phyloP scores from a whole-genome alignment of 2,329 filamentous ascomycete genomes.

The Thielaviopsis ethacetica region DNA sequence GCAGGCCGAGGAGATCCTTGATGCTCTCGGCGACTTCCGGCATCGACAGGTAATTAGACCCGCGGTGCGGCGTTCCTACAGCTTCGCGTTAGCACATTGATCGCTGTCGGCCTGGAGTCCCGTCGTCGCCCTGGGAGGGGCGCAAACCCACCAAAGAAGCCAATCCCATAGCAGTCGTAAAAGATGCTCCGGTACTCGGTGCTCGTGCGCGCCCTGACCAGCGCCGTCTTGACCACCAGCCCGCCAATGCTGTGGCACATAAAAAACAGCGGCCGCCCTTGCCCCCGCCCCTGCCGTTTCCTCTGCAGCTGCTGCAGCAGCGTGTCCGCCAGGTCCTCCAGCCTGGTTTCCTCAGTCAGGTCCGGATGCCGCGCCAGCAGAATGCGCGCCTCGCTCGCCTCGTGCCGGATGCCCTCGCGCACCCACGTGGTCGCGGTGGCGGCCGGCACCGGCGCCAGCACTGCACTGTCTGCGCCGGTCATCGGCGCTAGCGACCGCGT shows the following conservation, averaged over 20 bases:
- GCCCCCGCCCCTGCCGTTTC: constrained; percentile 19
- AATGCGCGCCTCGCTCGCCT: constrained; percentile 31
- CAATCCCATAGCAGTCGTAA: constrained; percentile 42
- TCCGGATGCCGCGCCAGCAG: constrained; percentile 35
- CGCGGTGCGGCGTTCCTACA: constrained; percentile 41
- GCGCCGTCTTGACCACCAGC: constrained; percentile 39
- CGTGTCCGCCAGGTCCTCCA: constrained; percentile 29
- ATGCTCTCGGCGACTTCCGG: constrained; percentile 38
- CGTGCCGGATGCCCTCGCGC: constrained; percentile 32
- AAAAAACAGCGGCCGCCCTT: constrained; percentile 37
- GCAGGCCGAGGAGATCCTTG: constrained; percentile 32
- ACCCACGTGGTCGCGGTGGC: constrained; percentile 31
- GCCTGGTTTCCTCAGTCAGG: constrained; percentile 23
- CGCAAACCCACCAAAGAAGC: constrained; percentile 36
- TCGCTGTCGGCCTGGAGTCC: too few species aligned
- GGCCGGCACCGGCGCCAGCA: constrained; percentile 16
- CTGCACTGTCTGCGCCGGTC: constrained; percentile 13
- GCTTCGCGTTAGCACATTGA: neutral
- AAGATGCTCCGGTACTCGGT: constrained; percentile 27
- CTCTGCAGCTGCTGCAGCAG: constrained; percentile 27
- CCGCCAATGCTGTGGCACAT: constrained; percentile 46
- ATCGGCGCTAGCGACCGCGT: constrained; percentile 8
- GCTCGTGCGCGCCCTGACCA: constrained; percentile 29
- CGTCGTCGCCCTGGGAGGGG: too few species aligned
- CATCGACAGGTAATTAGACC: constrained; percentile 46